phyloP scores from a whole-genome alignment of 2,329 filamentous ascomycete species.

The Epichloe baconii region DNA sequence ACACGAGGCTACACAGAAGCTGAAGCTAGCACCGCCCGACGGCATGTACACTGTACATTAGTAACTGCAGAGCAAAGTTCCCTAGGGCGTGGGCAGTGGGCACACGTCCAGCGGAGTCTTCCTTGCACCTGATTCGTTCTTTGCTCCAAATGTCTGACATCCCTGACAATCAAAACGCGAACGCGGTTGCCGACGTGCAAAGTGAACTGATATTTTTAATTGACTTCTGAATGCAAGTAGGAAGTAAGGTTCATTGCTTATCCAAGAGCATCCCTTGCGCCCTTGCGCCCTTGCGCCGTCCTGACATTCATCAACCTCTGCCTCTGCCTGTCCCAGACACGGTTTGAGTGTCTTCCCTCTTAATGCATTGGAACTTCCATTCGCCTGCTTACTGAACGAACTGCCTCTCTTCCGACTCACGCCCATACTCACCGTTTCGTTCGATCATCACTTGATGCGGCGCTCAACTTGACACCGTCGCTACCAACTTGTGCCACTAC shows the following conservation, averaged over 20 bases:
- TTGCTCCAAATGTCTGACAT: constrained; percentile 1
- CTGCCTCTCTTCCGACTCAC: background rate
- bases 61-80: no score
- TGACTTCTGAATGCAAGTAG: background rate
- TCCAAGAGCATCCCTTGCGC: background rate
- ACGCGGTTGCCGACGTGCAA: constrained; percentile 13
- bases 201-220: constrained; percentile 6
- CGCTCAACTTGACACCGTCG: background rate
- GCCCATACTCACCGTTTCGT: background rate
- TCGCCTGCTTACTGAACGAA: background rate
- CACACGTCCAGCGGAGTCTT: background rate
- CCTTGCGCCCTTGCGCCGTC: background rate
- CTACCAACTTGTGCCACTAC: constrained; percentile 1
- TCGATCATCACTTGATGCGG: background rate
- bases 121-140: background rate
- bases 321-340: no score
- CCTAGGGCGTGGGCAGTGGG: no score
- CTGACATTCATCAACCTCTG: background rate
- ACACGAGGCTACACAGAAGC: no score
- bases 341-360: background rate
- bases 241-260: background rate
- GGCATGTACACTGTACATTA: no score
- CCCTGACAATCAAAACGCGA: constrained; percentile 15
- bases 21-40: no score
- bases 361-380: background rate